Evolutionary conservation across 2,329 filamentous ascomycete species (phyloP).

Genomic region (Intubia oerlemansii): DNA sequence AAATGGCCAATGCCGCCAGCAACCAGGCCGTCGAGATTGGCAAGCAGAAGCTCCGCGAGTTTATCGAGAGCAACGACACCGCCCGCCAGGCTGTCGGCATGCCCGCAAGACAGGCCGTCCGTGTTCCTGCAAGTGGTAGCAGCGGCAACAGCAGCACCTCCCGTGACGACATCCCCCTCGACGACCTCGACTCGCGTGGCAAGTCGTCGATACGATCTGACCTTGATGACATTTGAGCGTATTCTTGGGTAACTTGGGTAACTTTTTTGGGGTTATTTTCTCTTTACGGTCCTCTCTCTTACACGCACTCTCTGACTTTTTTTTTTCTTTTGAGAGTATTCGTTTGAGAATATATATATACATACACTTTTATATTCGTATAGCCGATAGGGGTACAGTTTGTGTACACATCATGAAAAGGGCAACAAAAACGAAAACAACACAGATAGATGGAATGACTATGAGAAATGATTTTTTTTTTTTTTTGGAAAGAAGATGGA

Average conservation of each 20-base stretch:
- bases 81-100: slow-evolving; percentile 68
- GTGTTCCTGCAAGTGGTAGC: not conserved
- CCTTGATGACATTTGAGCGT: slow-evolving; percentile 35
- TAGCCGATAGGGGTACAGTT: too few relatives aligned
- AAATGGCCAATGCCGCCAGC: slow-evolving; percentile 80
- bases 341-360: too few relatives aligned
- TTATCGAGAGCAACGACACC: slow-evolving; percentile 70
- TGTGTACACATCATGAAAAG: too few relatives aligned
- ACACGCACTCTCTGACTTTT: too few relatives aligned
- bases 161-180: slow-evolving; percentile 32
- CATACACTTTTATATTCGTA: too few relatives aligned
- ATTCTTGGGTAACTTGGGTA: too few relatives aligned
- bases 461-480: too few relatives aligned
- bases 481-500: too few relatives aligned
- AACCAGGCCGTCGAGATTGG: slow-evolving; percentile 76
- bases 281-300: too few relatives aligned
- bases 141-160: slow-evolving; percentile 10
- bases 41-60: slow-evolving; percentile 78
- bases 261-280: not conserved
- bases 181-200: slow-evolving; percentile 37
- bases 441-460: too few relatives aligned
- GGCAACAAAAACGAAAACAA: too few relatives aligned
- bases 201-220: slow-evolving; percentile 14
- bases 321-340: too few relatives aligned
- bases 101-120: slow-evolving; percentile 22